phyloP scores from a whole-genome alignment of 202 grass and related monocot species.

The Eragrostis tef region DNA sequence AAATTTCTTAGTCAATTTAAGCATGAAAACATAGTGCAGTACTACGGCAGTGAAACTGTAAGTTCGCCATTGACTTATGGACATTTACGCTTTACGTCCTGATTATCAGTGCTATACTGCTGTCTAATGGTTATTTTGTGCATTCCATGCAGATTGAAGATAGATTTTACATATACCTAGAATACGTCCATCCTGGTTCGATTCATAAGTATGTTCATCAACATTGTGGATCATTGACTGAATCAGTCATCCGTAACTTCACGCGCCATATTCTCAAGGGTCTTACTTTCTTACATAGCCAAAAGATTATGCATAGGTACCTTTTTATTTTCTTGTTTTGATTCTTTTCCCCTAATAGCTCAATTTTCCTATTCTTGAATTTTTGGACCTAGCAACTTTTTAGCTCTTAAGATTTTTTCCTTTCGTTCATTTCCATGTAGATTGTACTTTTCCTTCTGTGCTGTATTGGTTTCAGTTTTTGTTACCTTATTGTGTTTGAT shows the following conservation, averaged over 20 bases:
- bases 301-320: conserved; percentile 98
- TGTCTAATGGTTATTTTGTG: conserved; percentile 43
- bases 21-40: conserved; percentile 98
- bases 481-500: conserved; percentile 40
- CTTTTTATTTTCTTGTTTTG: conserved; percentile 31
- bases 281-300: conserved; percentile 84
- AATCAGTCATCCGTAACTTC: conserved; percentile 93
- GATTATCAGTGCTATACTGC: conserved; percentile 34
- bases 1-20: conserved; percentile 98
- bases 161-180: conserved; percentile 93
- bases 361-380: conserved; percentile 9
- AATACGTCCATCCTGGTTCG: conserved; percentile 98
- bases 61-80: conserved; percentile 45
- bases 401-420: conserved; percentile 23
- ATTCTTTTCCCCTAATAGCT: conserved; percentile 20
- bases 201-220: conserved; percentile 94
- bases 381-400: conserved; percentile 3
- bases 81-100: conserved; percentile 28
- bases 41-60: conserved; percentile 97
- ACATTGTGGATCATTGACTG: conserved; percentile 90
- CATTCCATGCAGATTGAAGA: conserved; percentile 68
- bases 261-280: conserved; percentile 96
- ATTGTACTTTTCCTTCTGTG: too few species aligned
- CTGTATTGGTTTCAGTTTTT: conserved; percentile 22
- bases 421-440: background rate